Evolutionary conservation across 306 rosid genomes (phyloP), one percentile per base, ranked within the genome.

Genomic region (Trifolium subterraneum): DNA sequence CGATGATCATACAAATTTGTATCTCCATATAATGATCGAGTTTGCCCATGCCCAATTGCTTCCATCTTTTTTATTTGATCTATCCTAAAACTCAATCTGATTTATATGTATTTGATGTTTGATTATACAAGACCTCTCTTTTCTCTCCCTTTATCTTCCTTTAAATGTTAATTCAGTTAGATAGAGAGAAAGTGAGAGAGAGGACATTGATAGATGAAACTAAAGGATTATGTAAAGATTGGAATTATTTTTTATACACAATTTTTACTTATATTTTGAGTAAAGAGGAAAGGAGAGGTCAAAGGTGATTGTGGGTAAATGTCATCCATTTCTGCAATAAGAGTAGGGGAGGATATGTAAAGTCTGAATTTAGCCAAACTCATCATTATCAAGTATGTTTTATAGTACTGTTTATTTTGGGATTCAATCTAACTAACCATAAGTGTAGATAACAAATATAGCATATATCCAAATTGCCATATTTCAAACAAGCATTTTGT

Each of bases 101-200:
- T 6, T 6, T 14, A 15, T 38, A 7, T 23, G 14, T 10, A 63
- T 48, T 10, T 58, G 39, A 16, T 23, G 50, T 18, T 41, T 16
- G 7, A 45, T 44, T 38, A 38, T 38, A 20, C 20, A 60, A 60
- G 19, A 13, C 72, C 61, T 66, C 66, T 70, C 71, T 64, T 9
- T 15, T 70, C 68, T 73, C 78, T 50, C 78, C 48, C 81, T 47
- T 13, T 74, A 41, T 63, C 31, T 75, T 9, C 56, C 45, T 50
- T 36, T n/a, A 19, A 61, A 8, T 29, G 20, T 60, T 18, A 63
- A 15, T 47, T 2, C 50, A 29, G 68, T 19, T 35, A 2, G 71
- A 50, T 39, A 64, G 76, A 67, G 74, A 73, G 70, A 48, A 68
- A 55, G 80, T 11, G 59, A 51, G 82, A 81, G 82, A 81, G 80